Evolutionary conservation across 1,139 yeast genomes (phyloP).

Genomic region (Taphrina flavorubra): DNA sequence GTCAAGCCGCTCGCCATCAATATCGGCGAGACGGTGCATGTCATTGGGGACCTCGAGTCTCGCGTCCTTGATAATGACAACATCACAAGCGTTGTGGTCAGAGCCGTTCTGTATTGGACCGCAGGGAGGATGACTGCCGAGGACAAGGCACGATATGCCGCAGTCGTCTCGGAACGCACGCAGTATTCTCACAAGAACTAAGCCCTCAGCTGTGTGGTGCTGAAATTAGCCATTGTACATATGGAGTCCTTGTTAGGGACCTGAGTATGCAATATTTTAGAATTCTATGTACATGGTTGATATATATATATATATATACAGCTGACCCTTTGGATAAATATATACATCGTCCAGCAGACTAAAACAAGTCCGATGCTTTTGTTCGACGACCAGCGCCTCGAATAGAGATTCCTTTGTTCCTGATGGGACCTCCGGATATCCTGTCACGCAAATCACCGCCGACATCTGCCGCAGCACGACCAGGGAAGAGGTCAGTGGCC

Average conservation of each 20-base stretch:
- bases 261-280: too few relatives aligned
- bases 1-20: not conserved
- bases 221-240: too few relatives aligned
- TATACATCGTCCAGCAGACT: not conserved
- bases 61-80: not conserved
- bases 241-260: too few relatives aligned
- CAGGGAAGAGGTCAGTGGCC: slow-evolving; percentile 4
- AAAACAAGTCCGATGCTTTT: slow-evolving; percentile 22
- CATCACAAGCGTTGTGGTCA: not conserved
- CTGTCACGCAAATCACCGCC: slow-evolving; percentile 2
- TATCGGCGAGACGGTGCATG: slow-evolving; percentile 22
- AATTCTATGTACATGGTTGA: not conserved
- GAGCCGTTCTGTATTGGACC: slow-evolving; percentile 23
- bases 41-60: slow-evolving; percentile 16
- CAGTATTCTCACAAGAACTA: not conserved
- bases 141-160: not conserved
- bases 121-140: slow-evolving; percentile 8
- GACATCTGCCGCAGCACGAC: not conserved
- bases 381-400: slow-evolving; percentile 21
- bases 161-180: slow-evolving; percentile 2
- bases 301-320: too few relatives aligned
- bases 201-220: too few relatives aligned
- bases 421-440: slow-evolving; percentile 25
- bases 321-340: too few relatives aligned
- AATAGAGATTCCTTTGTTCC: slow-evolving; percentile 2